phyloP scores from a whole-genome alignment of 2,329 filamentous ascomycete species.

The Fusarium sp. region DNA sequence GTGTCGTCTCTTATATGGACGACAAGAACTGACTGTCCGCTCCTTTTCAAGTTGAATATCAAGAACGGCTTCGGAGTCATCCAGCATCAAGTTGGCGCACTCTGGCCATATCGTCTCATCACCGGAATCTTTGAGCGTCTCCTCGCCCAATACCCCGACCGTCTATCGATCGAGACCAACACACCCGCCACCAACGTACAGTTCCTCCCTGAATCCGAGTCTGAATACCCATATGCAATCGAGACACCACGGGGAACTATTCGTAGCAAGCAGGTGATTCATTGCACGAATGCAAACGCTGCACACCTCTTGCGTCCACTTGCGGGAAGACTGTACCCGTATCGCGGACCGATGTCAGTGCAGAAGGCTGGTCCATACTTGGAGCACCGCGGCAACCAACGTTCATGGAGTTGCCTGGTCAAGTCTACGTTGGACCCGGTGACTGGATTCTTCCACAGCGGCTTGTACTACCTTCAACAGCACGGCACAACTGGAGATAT shows the following conservation, averaged over 20 bases:
- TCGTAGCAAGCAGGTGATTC: slow-evolving; percentile 60
- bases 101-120: background rate
- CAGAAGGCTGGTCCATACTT: slow-evolving; percentile 54
- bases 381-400: slow-evolving; percentile 39
- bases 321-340: slow-evolving; percentile 55
- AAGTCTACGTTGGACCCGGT: slow-evolving; percentile 58
- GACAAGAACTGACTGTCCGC: background rate
- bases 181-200: background rate
- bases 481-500: slow-evolving; percentile 53
- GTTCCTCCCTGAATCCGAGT: background rate
- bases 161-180: background rate
- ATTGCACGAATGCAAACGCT: slow-evolving; percentile 67
- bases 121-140: background rate
- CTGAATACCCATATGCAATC: slow-evolving; percentile 53
- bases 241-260: slow-evolving; percentile 59
- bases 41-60: background rate
- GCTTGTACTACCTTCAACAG: slow-evolving; percentile 42
- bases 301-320: slow-evolving; percentile 62
- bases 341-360: slow-evolving; percentile 61
- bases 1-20: background rate
- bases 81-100: background rate
- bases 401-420: slow-evolving; percentile 62
- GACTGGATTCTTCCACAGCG: slow-evolving; percentile 53
- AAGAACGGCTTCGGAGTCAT: background rate
- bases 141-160: background rate